Evolutionary conservation across 1,284 basidiomycete genomes (phyloP).

Genomic region (Cryptococcus wingfieldii): DNA sequence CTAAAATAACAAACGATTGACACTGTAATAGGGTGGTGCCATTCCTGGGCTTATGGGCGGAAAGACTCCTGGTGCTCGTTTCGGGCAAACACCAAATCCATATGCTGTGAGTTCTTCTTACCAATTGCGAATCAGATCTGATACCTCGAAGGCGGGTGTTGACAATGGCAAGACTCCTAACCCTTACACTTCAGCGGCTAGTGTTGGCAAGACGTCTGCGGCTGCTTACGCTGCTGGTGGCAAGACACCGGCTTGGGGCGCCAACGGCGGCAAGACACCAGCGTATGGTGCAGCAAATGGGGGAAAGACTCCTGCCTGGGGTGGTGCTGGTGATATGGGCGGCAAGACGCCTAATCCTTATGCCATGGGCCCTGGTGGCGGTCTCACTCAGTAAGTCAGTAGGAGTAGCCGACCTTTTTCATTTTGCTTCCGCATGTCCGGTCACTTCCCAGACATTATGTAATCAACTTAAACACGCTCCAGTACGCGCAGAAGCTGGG

Average conservation of each 20-base stretch:
- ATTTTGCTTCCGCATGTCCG: too few species aligned
- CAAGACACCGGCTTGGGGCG: conserved; percentile 20
- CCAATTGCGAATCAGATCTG: conserved; percentile 49
- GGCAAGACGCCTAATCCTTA: conserved; percentile 61
- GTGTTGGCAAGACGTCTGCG: conserved; percentile 50
- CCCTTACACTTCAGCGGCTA: conserved; percentile 56
- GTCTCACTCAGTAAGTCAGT: too few species aligned
- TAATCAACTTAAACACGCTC: too few species aligned
- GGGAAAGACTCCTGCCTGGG: conserved; percentile 47
- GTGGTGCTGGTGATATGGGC: conserved; percentile 16
- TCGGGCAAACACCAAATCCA: conserved; percentile 66
- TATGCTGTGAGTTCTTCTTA: conserved; percentile 54
- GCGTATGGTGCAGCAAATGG: conserved; percentile 27
- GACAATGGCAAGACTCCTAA: conserved; percentile 57
- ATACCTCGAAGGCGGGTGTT: conserved; percentile 1
- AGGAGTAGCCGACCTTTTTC: too few species aligned
- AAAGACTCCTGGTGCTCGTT: conserved; percentile 47
- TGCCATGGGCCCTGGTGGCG: conserved; percentile 21
- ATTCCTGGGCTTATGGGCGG: conserved; percentile 34
- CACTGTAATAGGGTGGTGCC: conserved; percentile 23
- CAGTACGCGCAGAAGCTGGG: too few species aligned
- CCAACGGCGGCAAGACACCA: conserved; percentile 32
- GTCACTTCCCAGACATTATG: too few species aligned
- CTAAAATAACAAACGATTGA: neutral
- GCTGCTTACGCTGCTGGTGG: conserved; percentile 56